Base-by-base conservation (phyloP, 495 filamentous ascomycete genomes). In the Aspergillus baeticus region DNA sequence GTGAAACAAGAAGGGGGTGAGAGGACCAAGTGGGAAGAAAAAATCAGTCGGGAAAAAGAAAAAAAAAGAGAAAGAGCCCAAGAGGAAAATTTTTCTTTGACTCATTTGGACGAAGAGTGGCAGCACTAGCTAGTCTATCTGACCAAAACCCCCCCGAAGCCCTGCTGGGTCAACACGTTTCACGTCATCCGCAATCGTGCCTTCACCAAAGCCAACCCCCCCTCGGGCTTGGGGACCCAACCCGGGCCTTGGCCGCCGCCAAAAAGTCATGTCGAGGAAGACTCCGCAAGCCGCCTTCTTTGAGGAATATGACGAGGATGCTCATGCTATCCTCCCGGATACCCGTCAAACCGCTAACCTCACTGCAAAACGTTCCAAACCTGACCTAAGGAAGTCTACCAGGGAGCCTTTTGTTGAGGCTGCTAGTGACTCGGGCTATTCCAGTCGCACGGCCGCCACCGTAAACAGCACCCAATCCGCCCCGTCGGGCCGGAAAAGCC, bases 391-490 rank as follows among this genome's bases (percentile, higher is more conserved):
- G 20, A 50, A 34, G 69, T 59, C 63, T 49, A 57, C 65, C 43
- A 63, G 63, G 50, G 65, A 66, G 55, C 65, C 64, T 58, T 68
- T 70, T 51, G 63, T 70, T 44, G 82, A 84, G 66, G 70, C 72
- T 60, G 74, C 74, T 52, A 85, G 81, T 69, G 84, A 87, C 69
- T 85, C 82, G 38, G 84, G 83, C 51, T 86, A 85, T 75, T 86
- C 83, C 58, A 85, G 78, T 76, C 84, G 79, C 69, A 86, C 80
- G 57, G 72, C 75, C 55, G 80, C 81, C 61, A 82, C 82, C 23
- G 71, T 70, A 58, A 74, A 72, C 65, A 81, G 77, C 69, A 76
- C 78, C 71, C 76, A 81, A 73, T 81, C 81, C 57, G 76, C 68
- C 29, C 72, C 76, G 55, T 74, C 71, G 58, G 78, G 73, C 67